A percentile compares a stretch with the other conserved stretches of the same genome.
These are phyloP conservation scores for Aspergillus luchuensis DNA, from an alignment of 2,329 filamentous ascomycete genomes.

Conservation along the genomic window DNA sequence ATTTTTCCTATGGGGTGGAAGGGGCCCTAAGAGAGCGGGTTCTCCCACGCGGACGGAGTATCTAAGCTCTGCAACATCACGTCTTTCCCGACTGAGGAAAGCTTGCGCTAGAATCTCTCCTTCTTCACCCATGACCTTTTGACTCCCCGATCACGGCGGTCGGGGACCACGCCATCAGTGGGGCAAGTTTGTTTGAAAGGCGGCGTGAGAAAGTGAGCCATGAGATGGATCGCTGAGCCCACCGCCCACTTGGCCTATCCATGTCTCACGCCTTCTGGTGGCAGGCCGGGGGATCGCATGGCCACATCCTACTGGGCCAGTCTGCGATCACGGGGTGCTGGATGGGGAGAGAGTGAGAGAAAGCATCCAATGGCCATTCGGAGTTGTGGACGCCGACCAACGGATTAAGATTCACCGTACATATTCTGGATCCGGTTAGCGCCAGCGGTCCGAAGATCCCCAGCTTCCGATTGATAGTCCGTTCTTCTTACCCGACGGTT, in stretches of 20 bases:
- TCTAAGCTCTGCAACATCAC: slow-evolving; percentile 4
- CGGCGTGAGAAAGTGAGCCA: not conserved
- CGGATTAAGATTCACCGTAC: slow-evolving; percentile 11
- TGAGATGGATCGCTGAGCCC: not conserved
- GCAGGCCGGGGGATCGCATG: not conserved
- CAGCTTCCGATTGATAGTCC: slow-evolving; percentile 13
- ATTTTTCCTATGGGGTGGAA: not conserved
- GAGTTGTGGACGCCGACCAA: not conserved
- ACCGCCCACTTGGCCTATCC: not conserved
- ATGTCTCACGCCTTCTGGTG: not conserved
- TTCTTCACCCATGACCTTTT: not conserved
- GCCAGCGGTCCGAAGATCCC: slow-evolving; percentile 16
- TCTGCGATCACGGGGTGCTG: slow-evolving; percentile 10
- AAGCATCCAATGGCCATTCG: not conserved
- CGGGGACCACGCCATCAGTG: not conserved
- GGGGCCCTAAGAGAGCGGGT: not conserved
- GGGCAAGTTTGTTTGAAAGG: not conserved
- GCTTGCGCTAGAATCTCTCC: not conserved
- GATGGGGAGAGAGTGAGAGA: not conserved
- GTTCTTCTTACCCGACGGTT: not conserved
- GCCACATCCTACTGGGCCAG: slow-evolving; percentile 9
- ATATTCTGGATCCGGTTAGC: slow-evolving; percentile 24
- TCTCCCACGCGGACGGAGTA: slow-evolving; percentile 1
- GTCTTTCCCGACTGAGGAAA: slow-evolving; percentile 4
- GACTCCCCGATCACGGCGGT: not conserved